Conservation (phyloP, 805 yeast species). For the Saturnispora mendoncae region DNA sequence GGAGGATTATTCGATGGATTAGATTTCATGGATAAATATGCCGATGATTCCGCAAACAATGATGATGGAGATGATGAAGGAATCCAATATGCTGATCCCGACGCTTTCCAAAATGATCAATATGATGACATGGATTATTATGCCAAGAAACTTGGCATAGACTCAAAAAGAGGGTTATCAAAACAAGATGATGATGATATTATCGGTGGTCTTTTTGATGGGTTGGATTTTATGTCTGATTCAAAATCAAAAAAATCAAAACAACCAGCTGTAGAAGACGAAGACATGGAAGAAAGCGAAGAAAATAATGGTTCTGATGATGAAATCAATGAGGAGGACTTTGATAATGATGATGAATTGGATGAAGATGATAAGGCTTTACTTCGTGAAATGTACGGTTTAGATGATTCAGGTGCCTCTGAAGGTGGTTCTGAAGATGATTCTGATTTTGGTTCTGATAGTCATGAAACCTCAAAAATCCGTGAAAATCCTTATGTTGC, state of each 20-base stretch:
- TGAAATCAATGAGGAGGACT: constrained; percentile 24
- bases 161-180: constrained; percentile 44
- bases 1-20: constrained; percentile 76
- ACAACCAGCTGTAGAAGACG: constrained; percentile 14
- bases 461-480: constrained; percentile 26
- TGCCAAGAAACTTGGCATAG: constrained; percentile 71
- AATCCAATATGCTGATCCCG: constrained; percentile 5
- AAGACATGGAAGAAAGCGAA: not conserved
- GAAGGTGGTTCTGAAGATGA: constrained; percentile 17
- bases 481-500: constrained; percentile 73
- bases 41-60: constrained; percentile 25
- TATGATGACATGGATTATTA: constrained; percentile 71
- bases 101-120: constrained; percentile 4
- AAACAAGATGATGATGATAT: constrained; percentile 63
- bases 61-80: not conserved
- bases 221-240: constrained; percentile 32
- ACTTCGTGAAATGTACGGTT: constrained; percentile 26
- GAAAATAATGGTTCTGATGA: constrained; percentile 18
- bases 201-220: constrained; percentile 74
- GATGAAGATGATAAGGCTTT: constrained; percentile 27
- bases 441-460: constrained; percentile 20
- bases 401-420: constrained; percentile 20
- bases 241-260: constrained; percentile 12
- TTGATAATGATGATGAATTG: constrained; percentile 26
- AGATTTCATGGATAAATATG: constrained; percentile 31